phyloP scores from a whole-genome alignment of 805 yeast species.

The Saitoella complicata region DNA sequence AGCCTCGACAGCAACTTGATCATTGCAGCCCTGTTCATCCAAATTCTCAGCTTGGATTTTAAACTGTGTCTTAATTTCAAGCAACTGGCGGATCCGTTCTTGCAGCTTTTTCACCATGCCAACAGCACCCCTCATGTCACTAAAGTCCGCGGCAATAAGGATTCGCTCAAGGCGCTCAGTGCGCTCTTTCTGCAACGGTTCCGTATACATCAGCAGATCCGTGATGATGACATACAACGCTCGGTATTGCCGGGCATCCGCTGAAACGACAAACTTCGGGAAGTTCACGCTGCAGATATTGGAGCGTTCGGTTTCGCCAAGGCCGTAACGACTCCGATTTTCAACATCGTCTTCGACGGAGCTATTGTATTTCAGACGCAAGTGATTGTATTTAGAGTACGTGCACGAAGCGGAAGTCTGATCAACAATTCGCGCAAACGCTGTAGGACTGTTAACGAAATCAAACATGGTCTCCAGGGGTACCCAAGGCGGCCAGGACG shows the following conservation, averaged over 20 bases:
- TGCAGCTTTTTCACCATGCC: constrained; percentile 35
- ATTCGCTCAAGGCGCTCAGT: constrained; percentile 48
- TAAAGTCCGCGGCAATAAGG: constrained; percentile 53
- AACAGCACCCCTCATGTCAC: constrained; percentile 36
- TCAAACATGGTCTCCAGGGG: constrained; percentile 55
- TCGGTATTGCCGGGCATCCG: constrained; percentile 61
- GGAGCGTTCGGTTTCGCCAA: constrained; percentile 18
- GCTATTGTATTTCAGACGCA: constrained; percentile 23
- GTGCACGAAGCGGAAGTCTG: constrained; percentile 47
- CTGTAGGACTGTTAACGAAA: constrained; percentile 25
- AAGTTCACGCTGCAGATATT: constrained; percentile 44
- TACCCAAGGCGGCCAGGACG: constrained; percentile 79
- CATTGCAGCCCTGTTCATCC: constrained; percentile 24
- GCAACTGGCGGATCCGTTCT: constrained; percentile 28
- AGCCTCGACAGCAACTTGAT: constrained; percentile 6
- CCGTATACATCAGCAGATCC: constrained; percentile 53
- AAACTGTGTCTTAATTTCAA: constrained; percentile 30
- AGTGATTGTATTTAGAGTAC: constrained; percentile 36
- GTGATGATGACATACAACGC: constrained; percentile 46
- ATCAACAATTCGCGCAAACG: constrained; percentile 40
- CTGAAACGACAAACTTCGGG: constrained; percentile 48
- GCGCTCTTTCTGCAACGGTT: constrained; percentile 46
- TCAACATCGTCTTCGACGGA: neutral
- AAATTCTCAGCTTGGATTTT: constrained; percentile 26
- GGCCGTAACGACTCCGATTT: constrained; percentile 2